A percentile compares a stretch with the other conserved stretches of the same genome.
Conservation (phyloP, 164 flowering plant genomes). For the Vitis rupestris region DNA sequence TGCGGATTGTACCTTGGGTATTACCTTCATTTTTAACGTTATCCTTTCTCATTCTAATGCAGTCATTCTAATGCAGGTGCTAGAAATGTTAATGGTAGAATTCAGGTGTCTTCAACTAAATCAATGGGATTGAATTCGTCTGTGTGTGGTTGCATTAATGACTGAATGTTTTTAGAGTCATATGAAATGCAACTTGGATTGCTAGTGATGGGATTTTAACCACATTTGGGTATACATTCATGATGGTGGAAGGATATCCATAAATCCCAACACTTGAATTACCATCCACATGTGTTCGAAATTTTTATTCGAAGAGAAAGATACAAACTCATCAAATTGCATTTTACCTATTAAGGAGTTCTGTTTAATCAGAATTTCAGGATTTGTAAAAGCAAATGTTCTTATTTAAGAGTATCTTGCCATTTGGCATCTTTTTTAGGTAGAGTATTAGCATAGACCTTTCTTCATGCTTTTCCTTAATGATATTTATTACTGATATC, state of each 20-base stretch:
- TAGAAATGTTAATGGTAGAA: slow-evolving; percentile 47
- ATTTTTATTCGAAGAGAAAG: background rate
- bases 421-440: background rate
- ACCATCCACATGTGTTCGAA: background rate
- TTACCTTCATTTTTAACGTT: background rate
- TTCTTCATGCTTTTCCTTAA: too few relatives aligned
- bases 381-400: background rate
- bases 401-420: background rate
- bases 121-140: background rate
- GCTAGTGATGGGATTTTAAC: background rate
- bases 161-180: background rate
- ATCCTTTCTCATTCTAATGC: too few relatives aligned
- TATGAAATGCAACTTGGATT: too few relatives aligned
- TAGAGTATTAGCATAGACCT: too few relatives aligned
- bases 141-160: background rate
- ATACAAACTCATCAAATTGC: background rate
- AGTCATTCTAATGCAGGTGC: slow-evolving; percentile 36
- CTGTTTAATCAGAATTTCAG: background rate
- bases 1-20: too few relatives aligned
- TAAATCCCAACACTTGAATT: too few relatives aligned
- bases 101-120: slow-evolving; percentile 47
- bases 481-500: too few relatives aligned
- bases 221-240: too few relatives aligned
- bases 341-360: background rate
- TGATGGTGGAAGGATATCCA: too few relatives aligned